Percentiles rank a stretch among this genome's conserved stretches.
Evolutionary conservation across 257 asterid species (phyloP).

Genomic region (Cinchona pubescens): DNA sequence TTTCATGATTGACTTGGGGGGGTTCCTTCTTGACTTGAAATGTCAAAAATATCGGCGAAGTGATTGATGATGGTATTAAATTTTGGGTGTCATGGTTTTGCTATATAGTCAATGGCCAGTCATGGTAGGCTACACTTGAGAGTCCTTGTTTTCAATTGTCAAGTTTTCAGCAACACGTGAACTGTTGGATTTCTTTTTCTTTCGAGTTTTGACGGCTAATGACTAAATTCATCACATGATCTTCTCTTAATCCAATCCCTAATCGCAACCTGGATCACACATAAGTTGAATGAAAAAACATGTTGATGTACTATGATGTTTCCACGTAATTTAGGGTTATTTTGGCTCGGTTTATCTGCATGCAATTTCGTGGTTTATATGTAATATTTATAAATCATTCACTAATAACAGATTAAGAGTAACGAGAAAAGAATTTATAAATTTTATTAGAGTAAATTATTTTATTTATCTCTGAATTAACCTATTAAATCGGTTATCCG

Average conservation of each 20-base stretch:
- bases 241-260: neutral
- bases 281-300: neutral
- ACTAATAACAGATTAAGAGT: too few relatives aligned
- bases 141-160: too few relatives aligned
- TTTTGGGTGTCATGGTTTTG: neutral
- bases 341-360: neutral
- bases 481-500: too few relatives aligned
- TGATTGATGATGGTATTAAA: neutral
- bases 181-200: neutral
- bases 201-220: neutral
- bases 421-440: too few relatives aligned
- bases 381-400: too few relatives aligned
- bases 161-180: neutral
- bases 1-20: neutral
- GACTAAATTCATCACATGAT: neutral
- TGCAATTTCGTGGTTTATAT: too few relatives aligned
- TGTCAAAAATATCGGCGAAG: slow-evolving; percentile 17
- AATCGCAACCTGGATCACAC: neutral
- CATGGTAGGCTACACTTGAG: neutral
- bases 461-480: too few relatives aligned
- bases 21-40: neutral
- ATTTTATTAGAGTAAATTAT: too few relatives aligned
- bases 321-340: neutral
- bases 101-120: neutral
- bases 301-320: neutral